phyloP scores from a whole-genome alignment of 495 filamentous ascomycete species.

The Penicillium longicatenatum region DNA sequence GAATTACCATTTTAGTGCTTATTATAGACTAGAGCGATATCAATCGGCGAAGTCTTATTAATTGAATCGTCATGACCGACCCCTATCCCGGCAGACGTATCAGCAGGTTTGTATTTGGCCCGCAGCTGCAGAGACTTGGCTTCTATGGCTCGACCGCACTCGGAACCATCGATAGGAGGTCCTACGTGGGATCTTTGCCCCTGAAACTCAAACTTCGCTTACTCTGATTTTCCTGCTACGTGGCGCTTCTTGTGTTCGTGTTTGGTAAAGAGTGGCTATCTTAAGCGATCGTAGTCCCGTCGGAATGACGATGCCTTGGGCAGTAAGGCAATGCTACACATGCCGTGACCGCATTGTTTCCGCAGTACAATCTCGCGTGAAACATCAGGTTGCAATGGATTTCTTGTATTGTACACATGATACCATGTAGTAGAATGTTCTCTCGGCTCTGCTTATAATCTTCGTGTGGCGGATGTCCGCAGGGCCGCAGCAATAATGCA shows the following conservation, averaged over 20 bases:
- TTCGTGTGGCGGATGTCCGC: neutral
- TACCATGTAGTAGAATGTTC: neutral
- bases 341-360: neutral
- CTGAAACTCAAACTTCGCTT: neutral
- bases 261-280: neutral
- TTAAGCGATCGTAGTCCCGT: neutral
- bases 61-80: neutral
- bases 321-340: neutral
- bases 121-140: constrained; percentile 1
- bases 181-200: neutral
- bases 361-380: neutral
- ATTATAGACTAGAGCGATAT: neutral
- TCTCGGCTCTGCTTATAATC: neutral
- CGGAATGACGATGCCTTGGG: neutral
- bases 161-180: neutral
- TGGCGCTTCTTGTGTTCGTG: neutral
- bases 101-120: neutral
- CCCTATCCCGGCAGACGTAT: neutral
- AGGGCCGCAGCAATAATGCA: too few species aligned
- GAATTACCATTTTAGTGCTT: neutral
- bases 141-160: neutral
- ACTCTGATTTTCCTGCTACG: neutral
- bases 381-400: neutral
- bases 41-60: neutral
- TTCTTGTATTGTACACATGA: neutral